A percentile compares a stretch with the other conserved stretches of the same genome.
Evolutionary conservation across 2,329 filamentous ascomycete species (phyloP).

Genomic region (Claviceps pusilla): DNA sequence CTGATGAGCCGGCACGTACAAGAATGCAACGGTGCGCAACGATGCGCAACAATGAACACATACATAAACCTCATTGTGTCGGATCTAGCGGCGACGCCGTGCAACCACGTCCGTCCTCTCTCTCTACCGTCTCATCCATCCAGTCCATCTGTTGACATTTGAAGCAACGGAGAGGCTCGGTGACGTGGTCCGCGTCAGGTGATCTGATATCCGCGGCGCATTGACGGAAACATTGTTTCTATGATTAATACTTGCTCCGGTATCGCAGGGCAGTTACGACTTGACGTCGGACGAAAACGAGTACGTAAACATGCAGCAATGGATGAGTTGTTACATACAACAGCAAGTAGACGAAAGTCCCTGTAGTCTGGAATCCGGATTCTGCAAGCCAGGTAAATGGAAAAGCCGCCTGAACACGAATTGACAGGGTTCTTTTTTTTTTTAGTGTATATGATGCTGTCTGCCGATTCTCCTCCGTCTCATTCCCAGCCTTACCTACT

Average conservation of each 20-base stretch:
- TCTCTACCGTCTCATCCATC: neutral
- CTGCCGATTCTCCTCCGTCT: neutral
- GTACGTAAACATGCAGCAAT: too few relatives aligned
- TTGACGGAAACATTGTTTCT: neutral
- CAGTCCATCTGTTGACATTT: neutral
- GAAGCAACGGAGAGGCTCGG: neutral
- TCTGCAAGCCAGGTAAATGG: neutral
- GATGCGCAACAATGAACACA: too few relatives aligned
- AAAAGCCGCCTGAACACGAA: neutral
- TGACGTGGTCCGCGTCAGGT: neutral
- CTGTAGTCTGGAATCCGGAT: neutral
- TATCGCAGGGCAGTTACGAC: neutral
- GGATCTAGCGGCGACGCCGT: constrained; percentile 1
- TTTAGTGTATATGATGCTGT: neutral
- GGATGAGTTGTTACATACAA: too few relatives aligned
- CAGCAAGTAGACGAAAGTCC: too few relatives aligned
- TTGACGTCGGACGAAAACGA: neutral
- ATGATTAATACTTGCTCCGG: neutral
- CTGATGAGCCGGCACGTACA: too few relatives aligned
- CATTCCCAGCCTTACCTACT: too few relatives aligned
- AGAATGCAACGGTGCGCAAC: neutral
- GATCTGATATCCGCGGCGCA: neutral
- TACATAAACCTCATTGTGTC: neutral
- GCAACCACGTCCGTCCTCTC: neutral
- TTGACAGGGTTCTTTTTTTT: neutral